Evolutionary conservation across 1,284 basidiomycete genomes (phyloP).

Genomic region (Ustilago trichophora): DNA sequence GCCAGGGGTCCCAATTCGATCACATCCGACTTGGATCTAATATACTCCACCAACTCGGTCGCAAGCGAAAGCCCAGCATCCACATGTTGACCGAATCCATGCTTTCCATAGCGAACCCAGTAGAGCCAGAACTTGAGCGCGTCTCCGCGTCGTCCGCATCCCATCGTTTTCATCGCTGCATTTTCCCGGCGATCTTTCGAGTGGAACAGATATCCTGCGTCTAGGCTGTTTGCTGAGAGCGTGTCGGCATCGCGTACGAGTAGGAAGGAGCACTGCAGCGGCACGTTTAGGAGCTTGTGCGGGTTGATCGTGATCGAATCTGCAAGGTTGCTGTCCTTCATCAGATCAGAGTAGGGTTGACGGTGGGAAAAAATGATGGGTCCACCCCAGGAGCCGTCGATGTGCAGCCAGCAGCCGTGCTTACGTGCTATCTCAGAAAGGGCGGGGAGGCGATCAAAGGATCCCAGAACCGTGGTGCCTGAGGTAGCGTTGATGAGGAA

Average conservation of each 20-base stretch:
- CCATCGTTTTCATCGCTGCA: slow-evolving; percentile 62
- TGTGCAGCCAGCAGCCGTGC: slow-evolving; percentile 66
- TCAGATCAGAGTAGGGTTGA: slow-evolving; percentile 22
- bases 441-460: slow-evolving; percentile 65
- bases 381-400: slow-evolving; percentile 68
- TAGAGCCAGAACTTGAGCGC: slow-evolving; percentile 68
- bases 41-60: slow-evolving; percentile 34
- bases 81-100: slow-evolving; percentile 62
- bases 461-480: slow-evolving; percentile 68
- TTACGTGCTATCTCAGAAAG: slow-evolving; percentile 61
- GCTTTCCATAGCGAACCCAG: slow-evolving; percentile 66
- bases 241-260: slow-evolving; percentile 62
- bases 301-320: slow-evolving; percentile 68
- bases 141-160: slow-evolving; percentile 67
- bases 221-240: slow-evolving; percentile 66
- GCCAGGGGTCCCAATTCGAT: slow-evolving; percentile 57
- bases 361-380: slow-evolving; percentile 64
- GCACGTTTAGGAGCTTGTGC: slow-evolving; percentile 68
- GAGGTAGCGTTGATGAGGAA: slow-evolving; percentile 69
- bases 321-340: slow-evolving; percentile 61
- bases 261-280: slow-evolving; percentile 68
- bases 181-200: slow-evolving; percentile 38
- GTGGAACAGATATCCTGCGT: slow-evolving; percentile 68
- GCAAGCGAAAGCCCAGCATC: slow-evolving; percentile 54
- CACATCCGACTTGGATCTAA: slow-evolving; percentile 16